Base-by-base conservation (phyloP, 2,329 filamentous ascomycete genomes). In the Orbilia blumenaviensis region DNA sequence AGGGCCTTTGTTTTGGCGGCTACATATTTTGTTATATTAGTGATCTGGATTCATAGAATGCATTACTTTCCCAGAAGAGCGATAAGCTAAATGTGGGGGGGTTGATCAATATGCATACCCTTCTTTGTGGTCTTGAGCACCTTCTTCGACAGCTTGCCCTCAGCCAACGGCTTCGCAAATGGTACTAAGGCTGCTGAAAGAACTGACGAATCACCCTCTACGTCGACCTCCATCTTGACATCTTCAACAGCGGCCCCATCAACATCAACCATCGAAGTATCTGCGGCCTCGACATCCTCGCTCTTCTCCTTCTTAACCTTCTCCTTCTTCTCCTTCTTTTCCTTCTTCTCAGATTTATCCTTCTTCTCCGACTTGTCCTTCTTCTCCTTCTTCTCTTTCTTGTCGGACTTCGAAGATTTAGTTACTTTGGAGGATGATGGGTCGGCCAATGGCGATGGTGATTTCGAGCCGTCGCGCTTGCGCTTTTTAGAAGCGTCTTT, bases 1-100 rank as follows among this genome's bases (percentile, higher is more conserved):
- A 99, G 91, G 74, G 92, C 92, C 86, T 96, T 96, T 85, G 93
- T 89, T 85, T 96, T 97, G 81, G 95, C 94, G 80, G 94, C 95
- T 98, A 84, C 72, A 72, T 36, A 50, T 50, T 9, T 23, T 50
- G 29, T 67, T 34, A 66, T n/a, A 29, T 73, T 68, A 54, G 62
- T 27, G 44, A 44, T 16, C 18, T 16, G 29, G 41, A 32, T 27
- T 25, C 10, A 5, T 10, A 12, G 54, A 63, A 41, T 48, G 16
- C 14, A 34, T 8, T 12, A 8, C 32, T n/a, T n/a, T n/a, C n/a
- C n/a, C 32, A 8, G 32, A 34, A 34, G 32, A 8, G 6, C 6
- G 32, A 8, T 34, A 27, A 41, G n/a, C 1, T 21, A 50, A 16
- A 64, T 50, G 50, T 58, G 61, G 29, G 29, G 50, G 50, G 18